phyloP scores from a whole-genome alignment of 2,329 filamentous ascomycete genomes.

The Cyanodermella asteris region DNA sequence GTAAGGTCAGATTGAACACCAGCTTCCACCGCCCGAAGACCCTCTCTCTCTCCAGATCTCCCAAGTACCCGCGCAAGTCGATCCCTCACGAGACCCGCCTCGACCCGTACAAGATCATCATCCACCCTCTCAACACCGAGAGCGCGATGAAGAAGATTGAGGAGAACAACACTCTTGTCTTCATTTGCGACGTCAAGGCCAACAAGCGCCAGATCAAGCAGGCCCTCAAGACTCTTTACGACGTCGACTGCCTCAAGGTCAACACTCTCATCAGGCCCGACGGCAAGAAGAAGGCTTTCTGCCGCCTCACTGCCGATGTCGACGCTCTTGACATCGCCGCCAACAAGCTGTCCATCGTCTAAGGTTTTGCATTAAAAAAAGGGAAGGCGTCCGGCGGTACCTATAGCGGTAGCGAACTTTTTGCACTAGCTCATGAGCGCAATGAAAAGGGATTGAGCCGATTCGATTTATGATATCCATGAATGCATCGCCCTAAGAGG shows the following conservation, averaged over 20 bases:
- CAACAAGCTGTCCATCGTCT: constrained; percentile 96
- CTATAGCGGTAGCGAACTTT: constrained; percentile 24
- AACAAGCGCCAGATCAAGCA: constrained; percentile 99
- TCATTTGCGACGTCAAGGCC: constrained; percentile 90
- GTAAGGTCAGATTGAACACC: constrained; percentile 79
- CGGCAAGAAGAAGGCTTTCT: constrained; percentile 97
- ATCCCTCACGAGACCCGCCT: constrained; percentile 75
- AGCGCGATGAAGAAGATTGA: constrained; percentile 99
- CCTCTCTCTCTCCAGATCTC: constrained; percentile 66
- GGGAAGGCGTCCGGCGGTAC: constrained; percentile 16
- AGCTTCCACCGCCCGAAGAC: constrained; percentile 98
- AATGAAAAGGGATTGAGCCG: too few species aligned
- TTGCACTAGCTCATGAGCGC: constrained; percentile 15
- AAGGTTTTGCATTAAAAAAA: too few species aligned
- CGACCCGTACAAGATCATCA: constrained; percentile 92
- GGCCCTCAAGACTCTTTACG: constrained; percentile 96
- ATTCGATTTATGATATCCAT: too few species aligned
- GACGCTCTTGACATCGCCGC: constrained; percentile 98
- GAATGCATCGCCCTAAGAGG: too few species aligned
- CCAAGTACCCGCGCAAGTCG: constrained; percentile 94
- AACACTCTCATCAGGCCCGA: constrained; percentile 98
- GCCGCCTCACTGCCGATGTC: constrained; percentile 83
- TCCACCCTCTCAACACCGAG: constrained; percentile 98
- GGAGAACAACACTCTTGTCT: constrained; percentile 99
- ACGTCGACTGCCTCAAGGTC: constrained; percentile 95